Percentiles rank a stretch among this genome's conserved stretches.
Conservation (phyloP, 2,329 filamentous ascomycete genomes). For the Aureobasidium uvarum region DNA sequence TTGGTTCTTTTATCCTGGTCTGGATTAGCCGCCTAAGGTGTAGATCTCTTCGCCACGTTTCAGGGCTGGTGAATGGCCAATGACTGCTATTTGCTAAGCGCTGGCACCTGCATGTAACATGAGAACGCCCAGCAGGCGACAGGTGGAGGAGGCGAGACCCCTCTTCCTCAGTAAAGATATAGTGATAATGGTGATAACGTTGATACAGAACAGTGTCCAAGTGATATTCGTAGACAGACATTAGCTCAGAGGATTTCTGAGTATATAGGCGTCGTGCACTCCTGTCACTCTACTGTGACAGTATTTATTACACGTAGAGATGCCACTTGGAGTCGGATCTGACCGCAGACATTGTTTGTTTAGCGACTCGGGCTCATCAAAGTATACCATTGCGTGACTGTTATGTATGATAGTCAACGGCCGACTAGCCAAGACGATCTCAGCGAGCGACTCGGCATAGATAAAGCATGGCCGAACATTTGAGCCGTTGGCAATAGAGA, state of each 20-base stretch:
- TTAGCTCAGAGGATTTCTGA: too few species aligned
- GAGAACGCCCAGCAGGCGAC: not conserved
- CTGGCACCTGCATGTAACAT: conserved; percentile 1
- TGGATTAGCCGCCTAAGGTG: conserved; percentile 9
- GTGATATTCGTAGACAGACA: too few species aligned
- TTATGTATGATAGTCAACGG: conserved; percentile 4
- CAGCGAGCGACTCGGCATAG: not conserved
- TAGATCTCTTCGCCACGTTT: conserved; percentile 9
- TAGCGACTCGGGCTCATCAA: not conserved
- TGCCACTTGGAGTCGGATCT: not conserved
- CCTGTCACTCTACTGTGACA: too few species aligned
- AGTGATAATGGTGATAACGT: too few species aligned
- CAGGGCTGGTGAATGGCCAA: conserved; percentile 1
- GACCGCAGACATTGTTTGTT: not conserved
- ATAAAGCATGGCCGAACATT: not conserved
- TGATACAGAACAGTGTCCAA: too few species aligned
- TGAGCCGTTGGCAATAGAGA: not conserved
- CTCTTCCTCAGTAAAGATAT: too few species aligned
- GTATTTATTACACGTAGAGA: too few species aligned
- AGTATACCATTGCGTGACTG: not conserved
- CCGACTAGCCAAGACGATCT: not conserved
- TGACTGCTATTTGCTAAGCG: conserved; percentile 1
- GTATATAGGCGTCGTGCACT: too few species aligned
- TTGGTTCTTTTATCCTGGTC: conserved; percentile 12
- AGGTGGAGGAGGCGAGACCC: not conserved